Evolutionary conservation across 1,284 basidiomycete species (phyloP).

Genomic region (Schizopora paradoxa): DNA sequence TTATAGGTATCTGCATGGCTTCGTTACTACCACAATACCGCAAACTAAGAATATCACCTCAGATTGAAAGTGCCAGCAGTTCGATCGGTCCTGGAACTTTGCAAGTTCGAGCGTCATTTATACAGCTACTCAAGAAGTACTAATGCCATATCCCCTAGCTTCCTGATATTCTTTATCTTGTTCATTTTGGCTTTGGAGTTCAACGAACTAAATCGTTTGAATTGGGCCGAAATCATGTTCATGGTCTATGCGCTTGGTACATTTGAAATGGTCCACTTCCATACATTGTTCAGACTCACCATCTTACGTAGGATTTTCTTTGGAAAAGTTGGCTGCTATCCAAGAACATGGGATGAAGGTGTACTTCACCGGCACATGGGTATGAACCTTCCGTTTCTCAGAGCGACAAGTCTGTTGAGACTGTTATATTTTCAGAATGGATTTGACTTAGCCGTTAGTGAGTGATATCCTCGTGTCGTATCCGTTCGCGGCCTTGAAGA

Average conservation of each 20-base stretch:
- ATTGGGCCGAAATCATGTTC: conserved; percentile 63
- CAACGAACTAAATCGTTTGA: conserved; percentile 56
- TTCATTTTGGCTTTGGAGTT: conserved; percentile 82
- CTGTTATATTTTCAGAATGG: conserved; percentile 58
- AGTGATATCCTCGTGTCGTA: conserved; percentile 15
- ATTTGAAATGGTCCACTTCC: conserved; percentile 9
- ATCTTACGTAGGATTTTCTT: conserved; percentile 55
- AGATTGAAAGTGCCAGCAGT: conserved; percentile 92
- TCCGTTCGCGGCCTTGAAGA: conserved; percentile 16
- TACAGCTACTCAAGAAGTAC: conserved; percentile 3
- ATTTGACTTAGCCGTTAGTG: conserved; percentile 85
- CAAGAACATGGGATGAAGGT: conserved; percentile 90
- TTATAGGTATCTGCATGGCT: conserved; percentile 55
- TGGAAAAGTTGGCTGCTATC: conserved; percentile 91
- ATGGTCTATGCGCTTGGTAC: conserved; percentile 75
- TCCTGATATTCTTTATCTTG: conserved; percentile 76
- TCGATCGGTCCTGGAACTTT: conserved; percentile 83
- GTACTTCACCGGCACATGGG: conserved; percentile 81
- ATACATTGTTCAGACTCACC: not conserved
- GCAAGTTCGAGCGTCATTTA: conserved; percentile 49
- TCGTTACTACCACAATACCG: no score
- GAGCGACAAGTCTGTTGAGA: not conserved
- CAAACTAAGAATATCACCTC: conserved; percentile 10
- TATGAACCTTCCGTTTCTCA: conserved; percentile 27
- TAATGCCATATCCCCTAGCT: conserved; percentile 43